Evolutionary conservation across 2,329 filamentous ascomycete species (phyloP).

Genomic region (Apiospora pterosperma): DNA sequence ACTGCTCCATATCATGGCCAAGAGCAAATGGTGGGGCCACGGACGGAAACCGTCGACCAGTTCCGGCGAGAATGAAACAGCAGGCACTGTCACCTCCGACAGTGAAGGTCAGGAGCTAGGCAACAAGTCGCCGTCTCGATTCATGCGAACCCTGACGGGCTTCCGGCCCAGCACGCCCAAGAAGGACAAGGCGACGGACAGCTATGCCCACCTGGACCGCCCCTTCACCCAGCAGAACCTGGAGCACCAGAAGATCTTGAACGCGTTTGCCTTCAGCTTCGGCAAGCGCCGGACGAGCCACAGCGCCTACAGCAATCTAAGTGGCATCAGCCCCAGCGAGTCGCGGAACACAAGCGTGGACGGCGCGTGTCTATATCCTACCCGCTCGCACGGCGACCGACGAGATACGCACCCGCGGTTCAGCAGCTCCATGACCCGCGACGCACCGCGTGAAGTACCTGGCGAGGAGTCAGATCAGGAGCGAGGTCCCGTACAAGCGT

Average conservation of each 20-base stretch:
- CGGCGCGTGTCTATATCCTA: not conserved
- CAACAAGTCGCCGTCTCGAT: slow-evolving; percentile 16
- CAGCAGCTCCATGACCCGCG: slow-evolving; percentile 10
- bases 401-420: slow-evolving; percentile 14
- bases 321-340: slow-evolving; percentile 25
- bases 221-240: slow-evolving; percentile 29
- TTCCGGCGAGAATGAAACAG: slow-evolving; percentile 16
- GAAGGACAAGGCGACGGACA: slow-evolving; percentile 7
- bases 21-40: slow-evolving; percentile 19
- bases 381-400: slow-evolving; percentile 6
- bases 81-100: slow-evolving; percentile 18
- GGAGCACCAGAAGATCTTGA: slow-evolving; percentile 29
- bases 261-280: slow-evolving; percentile 26
- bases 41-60: slow-evolving; percentile 18
- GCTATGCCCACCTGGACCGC: slow-evolving; percentile 22
- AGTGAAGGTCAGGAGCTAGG: slow-evolving; percentile 14
- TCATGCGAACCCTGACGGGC: slow-evolving; percentile 15
- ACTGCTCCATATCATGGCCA: not conserved
- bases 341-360: slow-evolving; percentile 24
- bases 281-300: slow-evolving; percentile 18
- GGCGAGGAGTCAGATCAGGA: slow-evolving; percentile 13
- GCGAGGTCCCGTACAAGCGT: not conserved
- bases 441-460: slow-evolving; percentile 14
- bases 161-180: slow-evolving; percentile 14
- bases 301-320: slow-evolving; percentile 17